A percentile compares a stretch with the other conserved stretches of the same genome.
Conservation (phyloP, 495 filamentous ascomycete species). For the Hypoxylon subgilvum region DNA sequence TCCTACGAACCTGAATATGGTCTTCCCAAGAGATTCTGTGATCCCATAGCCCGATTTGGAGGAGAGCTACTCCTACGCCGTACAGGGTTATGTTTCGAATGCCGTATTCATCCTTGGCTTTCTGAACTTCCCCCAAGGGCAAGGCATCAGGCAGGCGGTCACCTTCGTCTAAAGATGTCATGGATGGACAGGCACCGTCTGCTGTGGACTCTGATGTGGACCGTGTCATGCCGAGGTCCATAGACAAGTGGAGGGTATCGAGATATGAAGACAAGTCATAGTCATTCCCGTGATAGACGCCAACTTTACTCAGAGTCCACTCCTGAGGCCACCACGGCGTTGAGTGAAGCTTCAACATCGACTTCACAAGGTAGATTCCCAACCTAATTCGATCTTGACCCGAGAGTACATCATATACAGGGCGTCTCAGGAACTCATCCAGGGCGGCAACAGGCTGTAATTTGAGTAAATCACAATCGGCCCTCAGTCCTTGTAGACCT, state of each 20-base stretch:
- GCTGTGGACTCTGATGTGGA: not conserved
- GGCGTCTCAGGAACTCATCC: not conserved
- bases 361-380: conserved; percentile 7
- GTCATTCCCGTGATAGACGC: conserved; percentile 9
- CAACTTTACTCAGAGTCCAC: conserved; percentile 19
- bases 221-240: not conserved
- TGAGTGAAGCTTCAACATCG: conserved; percentile 13
- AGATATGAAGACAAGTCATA: conserved; percentile 15
- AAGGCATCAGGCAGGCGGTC: not conserved
- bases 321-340: conserved; percentile 19
- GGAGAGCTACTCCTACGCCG: conserved; percentile 35
- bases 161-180: not conserved
- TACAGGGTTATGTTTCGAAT: conserved; percentile 37
- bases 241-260: conserved; percentile 26
- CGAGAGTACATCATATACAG: not conserved
- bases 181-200: not conserved
- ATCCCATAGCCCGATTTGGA: conserved; percentile 37
- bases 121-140: conserved; percentile 7
- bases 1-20: conserved; percentile 10
- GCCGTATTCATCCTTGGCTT: conserved; percentile 26
- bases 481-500: not conserved
- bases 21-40: conserved; percentile 6
- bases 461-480: not conserved
- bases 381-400: conserved; percentile 3
- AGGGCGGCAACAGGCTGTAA: not conserved